Conservation (phyloP, 768 basidiomycete species). For the Russula earlei region DNA sequence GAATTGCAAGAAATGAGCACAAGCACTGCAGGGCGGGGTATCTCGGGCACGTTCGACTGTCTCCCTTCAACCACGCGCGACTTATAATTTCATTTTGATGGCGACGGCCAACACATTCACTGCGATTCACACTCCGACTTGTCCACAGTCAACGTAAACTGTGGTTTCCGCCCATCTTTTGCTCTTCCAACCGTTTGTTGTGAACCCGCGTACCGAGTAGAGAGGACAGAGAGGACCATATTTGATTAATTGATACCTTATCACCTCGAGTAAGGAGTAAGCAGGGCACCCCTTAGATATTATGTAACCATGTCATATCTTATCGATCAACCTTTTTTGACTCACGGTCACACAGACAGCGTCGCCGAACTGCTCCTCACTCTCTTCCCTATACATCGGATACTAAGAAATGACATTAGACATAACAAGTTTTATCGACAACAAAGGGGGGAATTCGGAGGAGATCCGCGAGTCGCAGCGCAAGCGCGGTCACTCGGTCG, state of each 20-base stretch:
- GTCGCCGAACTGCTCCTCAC: neutral
- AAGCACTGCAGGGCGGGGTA: neutral
- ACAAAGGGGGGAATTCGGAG: slow-evolving; percentile 87
- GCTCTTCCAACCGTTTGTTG: neutral
- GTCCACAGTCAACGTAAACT: neutral
- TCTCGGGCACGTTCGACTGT: neutral
- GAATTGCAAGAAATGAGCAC: neutral
- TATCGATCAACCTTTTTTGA: slow-evolving; percentile 4
- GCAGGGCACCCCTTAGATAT: neutral
- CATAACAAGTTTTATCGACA: slow-evolving; percentile 69
- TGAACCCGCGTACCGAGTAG: neutral
- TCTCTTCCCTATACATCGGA: neutral
- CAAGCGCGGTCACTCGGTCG: slow-evolving; percentile 81
- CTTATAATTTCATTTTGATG: neutral
- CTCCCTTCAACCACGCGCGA: neutral
- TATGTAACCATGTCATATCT: slow-evolving; percentile 3
- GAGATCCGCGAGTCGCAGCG: slow-evolving; percentile 87
- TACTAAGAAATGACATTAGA: slow-evolving; percentile 63
- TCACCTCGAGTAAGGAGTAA: too few species aligned
- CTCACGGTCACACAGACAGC: neutral
- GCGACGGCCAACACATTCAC: neutral
- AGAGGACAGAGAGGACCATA: neutral
- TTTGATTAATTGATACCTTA: neutral
- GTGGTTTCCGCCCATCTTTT: neutral
- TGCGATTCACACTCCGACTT: slow-evolving; percentile 14